Evolutionary conservation across 2,329 filamentous ascomycete genomes (phyloP).

Genomic region (Neofusicoccum sp.): DNA sequence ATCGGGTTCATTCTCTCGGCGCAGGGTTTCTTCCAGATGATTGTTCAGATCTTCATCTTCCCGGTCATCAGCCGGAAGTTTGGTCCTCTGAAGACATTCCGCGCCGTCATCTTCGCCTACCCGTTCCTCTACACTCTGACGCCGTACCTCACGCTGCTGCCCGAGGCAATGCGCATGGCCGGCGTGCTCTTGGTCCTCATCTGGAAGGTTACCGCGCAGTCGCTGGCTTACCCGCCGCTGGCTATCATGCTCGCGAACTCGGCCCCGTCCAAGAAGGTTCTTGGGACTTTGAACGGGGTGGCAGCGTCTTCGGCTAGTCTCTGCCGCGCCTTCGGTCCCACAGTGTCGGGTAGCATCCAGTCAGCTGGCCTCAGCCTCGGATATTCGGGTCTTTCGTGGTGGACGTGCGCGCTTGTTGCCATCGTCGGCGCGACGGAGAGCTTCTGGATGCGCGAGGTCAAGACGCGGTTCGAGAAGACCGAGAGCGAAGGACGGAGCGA

Average conservation of each 20-base stretch:
- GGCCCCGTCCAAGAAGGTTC: slow-evolving; percentile 77
- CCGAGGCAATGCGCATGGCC: slow-evolving; percentile 68
- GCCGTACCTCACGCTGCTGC: slow-evolving; percentile 86
- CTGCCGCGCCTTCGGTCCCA: slow-evolving; percentile 85
- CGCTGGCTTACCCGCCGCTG: slow-evolving; percentile 87
- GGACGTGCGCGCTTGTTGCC: slow-evolving; percentile 80
- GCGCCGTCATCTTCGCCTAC: slow-evolving; percentile 78
- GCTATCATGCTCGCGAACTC: slow-evolving; percentile 88
- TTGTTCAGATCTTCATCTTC: slow-evolving; percentile 83
- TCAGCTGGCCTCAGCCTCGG: slow-evolving; percentile 76
- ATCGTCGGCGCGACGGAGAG: slow-evolving; percentile 74
- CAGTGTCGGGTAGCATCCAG: slow-evolving; percentile 83
- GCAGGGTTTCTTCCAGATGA: slow-evolving; percentile 87
- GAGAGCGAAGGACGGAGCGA: slow-evolving; percentile 24
- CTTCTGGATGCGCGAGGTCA: slow-evolving; percentile 71
- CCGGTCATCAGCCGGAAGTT: slow-evolving; percentile 74
- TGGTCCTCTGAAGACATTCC: slow-evolving; percentile 80
- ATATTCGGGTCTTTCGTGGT: slow-evolving; percentile 91
- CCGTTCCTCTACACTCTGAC: slow-evolving; percentile 85
- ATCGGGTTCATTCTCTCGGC: slow-evolving; percentile 88
- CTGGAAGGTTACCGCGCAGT: slow-evolving; percentile 91
- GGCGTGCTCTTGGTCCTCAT: slow-evolving; percentile 78
- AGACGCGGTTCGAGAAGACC: slow-evolving; percentile 34
- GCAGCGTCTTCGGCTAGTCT: slow-evolving; percentile 90
- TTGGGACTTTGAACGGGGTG: slow-evolving; percentile 91